phyloP scores from a whole-genome alignment of 768 basidiomycete genomes.

The Zangia roseola region DNA sequence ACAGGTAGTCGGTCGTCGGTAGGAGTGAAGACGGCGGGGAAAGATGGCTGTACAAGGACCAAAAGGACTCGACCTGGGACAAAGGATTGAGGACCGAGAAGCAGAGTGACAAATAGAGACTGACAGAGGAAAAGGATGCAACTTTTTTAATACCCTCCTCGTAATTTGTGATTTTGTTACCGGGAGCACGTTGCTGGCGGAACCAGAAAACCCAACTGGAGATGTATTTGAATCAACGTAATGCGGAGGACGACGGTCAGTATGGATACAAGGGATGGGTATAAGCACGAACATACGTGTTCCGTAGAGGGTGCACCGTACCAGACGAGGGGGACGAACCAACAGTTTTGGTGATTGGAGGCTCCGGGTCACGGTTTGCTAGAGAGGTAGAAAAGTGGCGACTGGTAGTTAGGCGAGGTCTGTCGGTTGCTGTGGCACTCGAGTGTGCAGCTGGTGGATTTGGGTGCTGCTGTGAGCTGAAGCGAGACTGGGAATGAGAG shows the following conservation, averaged over 20 bases:
- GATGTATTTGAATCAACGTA: slow-evolving; percentile 23
- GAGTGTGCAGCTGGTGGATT: slow-evolving; percentile 1
- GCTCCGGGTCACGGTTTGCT: slow-evolving; percentile 36
- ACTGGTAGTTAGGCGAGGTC: slow-evolving; percentile 55
- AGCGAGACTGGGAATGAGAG: slow-evolving; percentile 62
- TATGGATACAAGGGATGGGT: slow-evolving; percentile 10
- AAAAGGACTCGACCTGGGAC: slow-evolving; percentile 86
- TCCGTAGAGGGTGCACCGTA: slow-evolving; percentile 72
- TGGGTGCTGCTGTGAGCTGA: slow-evolving; percentile 52
- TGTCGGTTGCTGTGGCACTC: slow-evolving; percentile 11
- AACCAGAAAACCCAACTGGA: slow-evolving; percentile 90
- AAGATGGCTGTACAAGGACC: slow-evolving; percentile 92
- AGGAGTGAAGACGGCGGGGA: slow-evolving; percentile 78
- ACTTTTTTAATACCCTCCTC: slow-evolving; percentile 95
- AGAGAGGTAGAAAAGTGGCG: slow-evolving; percentile 74
- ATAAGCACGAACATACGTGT: slow-evolving; percentile 71
- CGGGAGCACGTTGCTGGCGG: slow-evolving; percentile 85
- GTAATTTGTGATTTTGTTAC: slow-evolving; percentile 86
- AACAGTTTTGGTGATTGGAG: slow-evolving; percentile 41
- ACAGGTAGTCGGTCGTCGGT: slow-evolving; percentile 91
- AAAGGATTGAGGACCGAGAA: slow-evolving; percentile 8
- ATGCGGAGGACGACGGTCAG: slow-evolving; percentile 17
- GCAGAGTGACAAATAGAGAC: slow-evolving; percentile 23
- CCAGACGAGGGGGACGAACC: slow-evolving; percentile 21
- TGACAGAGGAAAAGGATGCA: slow-evolving; percentile 82